phyloP scores from a whole-genome alignment of 495 filamentous ascomycete species.

The Zalerion maritima region DNA sequence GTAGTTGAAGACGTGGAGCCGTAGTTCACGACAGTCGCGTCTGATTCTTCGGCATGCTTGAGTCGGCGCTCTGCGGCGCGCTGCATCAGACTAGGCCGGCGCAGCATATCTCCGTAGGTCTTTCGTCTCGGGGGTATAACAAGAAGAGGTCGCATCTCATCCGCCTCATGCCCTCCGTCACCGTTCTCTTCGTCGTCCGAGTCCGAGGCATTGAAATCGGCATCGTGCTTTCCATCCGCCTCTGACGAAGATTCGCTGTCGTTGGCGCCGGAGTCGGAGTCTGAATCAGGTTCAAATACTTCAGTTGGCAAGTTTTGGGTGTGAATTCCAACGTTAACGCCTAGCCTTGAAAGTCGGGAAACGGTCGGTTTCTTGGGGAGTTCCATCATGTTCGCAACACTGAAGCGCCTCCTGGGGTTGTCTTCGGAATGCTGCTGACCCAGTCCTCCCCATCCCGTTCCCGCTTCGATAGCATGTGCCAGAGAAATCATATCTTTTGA shows the following conservation, averaged over 20 bases:
- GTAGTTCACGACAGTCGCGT: no score
- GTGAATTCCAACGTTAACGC: conserved; percentile 55
- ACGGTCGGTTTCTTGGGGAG: conserved; percentile 45
- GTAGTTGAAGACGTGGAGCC: no score
- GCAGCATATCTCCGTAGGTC: conserved; percentile 21
- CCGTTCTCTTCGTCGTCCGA: no score
- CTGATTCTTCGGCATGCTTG: conserved; percentile 6
- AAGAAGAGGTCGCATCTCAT: conserved; percentile 14
- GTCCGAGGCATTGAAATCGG: conserved; percentile 9
- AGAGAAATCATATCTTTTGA: conserved; percentile 20
- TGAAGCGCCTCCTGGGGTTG: conserved; percentile 18
- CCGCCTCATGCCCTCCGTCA: no score
- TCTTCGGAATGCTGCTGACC: conserved; percentile 12
- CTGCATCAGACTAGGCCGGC: no score
- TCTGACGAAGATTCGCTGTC: conserved; percentile 18
- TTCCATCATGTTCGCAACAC: conserved; percentile 20
- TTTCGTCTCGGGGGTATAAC: conserved; percentile 14
- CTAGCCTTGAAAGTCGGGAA: conserved; percentile 45
- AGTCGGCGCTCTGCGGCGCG: conserved; percentile 6
- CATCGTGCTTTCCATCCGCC: conserved; percentile 14
- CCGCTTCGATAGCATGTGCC: conserved; percentile 18
- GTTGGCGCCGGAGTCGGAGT: conserved; percentile 34
- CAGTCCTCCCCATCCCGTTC: conserved; percentile 16
- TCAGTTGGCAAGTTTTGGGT: conserved; percentile 57
- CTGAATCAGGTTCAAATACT: conserved; percentile 41